Conservation (phyloP, 345 rosid genomes). For the Gossypium stocksii region DNA sequence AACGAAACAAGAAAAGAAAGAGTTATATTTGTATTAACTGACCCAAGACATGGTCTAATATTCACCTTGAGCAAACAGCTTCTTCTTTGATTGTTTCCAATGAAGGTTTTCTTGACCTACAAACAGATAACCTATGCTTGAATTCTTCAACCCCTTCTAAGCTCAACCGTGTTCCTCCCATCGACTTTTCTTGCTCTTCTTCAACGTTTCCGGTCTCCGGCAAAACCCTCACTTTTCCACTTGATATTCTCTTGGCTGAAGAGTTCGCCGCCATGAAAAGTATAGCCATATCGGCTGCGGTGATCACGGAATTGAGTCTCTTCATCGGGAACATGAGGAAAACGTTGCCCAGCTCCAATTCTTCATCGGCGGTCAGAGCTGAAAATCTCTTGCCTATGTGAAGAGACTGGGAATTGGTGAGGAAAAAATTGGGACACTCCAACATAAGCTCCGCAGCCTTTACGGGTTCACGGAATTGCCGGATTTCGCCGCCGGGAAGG, state of each 20-base stretch:
- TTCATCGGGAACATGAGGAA: conserved; percentile 64
- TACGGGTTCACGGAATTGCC: conserved; percentile 37
- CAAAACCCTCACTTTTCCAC: conserved; percentile 22
- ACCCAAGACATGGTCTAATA: not conserved
- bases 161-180: conserved; percentile 15
- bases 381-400: conserved; percentile 52
- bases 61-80: conserved; percentile 28
- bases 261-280: conserved; percentile 49
- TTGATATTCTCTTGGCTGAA: conserved; percentile 32
- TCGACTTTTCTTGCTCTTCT: too few relatives aligned
- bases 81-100: conserved; percentile 63
- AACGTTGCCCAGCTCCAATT: conserved; percentile 48
- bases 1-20: not conserved
- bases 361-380: conserved; percentile 56
- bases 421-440: conserved; percentile 54
- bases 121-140: conserved; percentile 30
- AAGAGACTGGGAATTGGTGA: conserved; percentile 40
- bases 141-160: conserved; percentile 33
- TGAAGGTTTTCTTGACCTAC: conserved; percentile 52
- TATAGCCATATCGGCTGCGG: conserved; percentile 50
- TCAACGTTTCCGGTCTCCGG: conserved; percentile 13
- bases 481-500: conserved; percentile 51
- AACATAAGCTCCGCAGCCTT: conserved; percentile 71
- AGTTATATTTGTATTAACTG: not conserved
- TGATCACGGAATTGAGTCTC: conserved; percentile 39